Evolutionary conservation across 176 grass and related monocot species (phyloP).

Genomic region (Thinopyrum elongatum): DNA sequence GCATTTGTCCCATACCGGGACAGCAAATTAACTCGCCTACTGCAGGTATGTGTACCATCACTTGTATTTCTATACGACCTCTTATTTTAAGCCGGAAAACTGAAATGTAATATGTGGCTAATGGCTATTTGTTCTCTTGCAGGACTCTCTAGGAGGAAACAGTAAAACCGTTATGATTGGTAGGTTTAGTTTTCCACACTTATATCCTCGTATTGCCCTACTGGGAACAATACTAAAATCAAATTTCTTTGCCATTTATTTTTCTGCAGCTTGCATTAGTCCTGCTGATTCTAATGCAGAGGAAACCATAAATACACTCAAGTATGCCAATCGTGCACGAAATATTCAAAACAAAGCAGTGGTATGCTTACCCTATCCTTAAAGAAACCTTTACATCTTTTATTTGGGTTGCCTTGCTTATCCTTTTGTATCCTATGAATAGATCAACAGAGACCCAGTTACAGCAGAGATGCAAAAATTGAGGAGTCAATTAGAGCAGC

Average conservation of each 20-base stretch:
- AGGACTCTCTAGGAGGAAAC: slow-evolving; percentile 91
- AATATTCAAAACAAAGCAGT: slow-evolving; percentile 90
- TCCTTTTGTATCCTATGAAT: slow-evolving; percentile 20
- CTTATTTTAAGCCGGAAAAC: not conserved
- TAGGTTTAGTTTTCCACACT: slow-evolving; percentile 17
- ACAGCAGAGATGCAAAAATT: slow-evolving; percentile 90
- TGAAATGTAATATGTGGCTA: slow-evolving; percentile 10
- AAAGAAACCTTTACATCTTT: not conserved
- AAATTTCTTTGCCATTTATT: slow-evolving; percentile 1
- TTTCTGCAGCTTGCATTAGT: slow-evolving; percentile 72
- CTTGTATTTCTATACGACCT: not conserved
- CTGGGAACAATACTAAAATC: slow-evolving; percentile 14
- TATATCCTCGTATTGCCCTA: not conserved
- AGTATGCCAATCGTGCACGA: slow-evolving; percentile 86
- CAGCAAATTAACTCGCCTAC: slow-evolving; percentile 78
- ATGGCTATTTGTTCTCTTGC: slow-evolving; percentile 2
- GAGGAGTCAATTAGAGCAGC: slow-evolving; percentile 74
- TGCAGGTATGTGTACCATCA: slow-evolving; percentile 45
- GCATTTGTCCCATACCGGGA: slow-evolving; percentile 74
- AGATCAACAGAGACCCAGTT: slow-evolving; percentile 90
- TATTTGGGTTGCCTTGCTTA: slow-evolving; percentile 16
- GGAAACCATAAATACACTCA: slow-evolving; percentile 87
- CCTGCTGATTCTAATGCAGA: slow-evolving; percentile 85
- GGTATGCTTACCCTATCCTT: slow-evolving; percentile 41
- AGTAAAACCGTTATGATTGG: slow-evolving; percentile 92